Percentiles rank a stretch among this genome's conserved stretches.
phyloP scores from a whole-genome alignment of 352 stramenopile genomes.

The Globisporangium ultimum region DNA sequence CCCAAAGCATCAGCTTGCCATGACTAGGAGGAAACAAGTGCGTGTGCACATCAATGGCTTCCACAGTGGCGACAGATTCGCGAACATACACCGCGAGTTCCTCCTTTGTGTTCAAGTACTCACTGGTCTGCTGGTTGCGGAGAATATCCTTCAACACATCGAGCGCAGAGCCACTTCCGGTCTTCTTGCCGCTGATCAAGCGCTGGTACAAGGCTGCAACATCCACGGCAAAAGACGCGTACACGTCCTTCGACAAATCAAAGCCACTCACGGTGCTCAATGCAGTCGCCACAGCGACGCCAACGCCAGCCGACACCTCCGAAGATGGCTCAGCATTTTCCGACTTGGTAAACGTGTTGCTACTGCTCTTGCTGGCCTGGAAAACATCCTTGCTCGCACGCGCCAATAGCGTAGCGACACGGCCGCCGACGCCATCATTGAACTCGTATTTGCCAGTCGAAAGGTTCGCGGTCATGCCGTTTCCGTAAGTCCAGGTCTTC shows the following conservation, averaged over 20 bases:
- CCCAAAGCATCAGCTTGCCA: slow-evolving; percentile 90
- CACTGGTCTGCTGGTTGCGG: slow-evolving; percentile 29
- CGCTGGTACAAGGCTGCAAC: slow-evolving; percentile 53
- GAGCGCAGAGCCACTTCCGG: slow-evolving; percentile 16
- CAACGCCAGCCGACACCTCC: slow-evolving; percentile 7
- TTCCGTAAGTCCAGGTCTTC: slow-evolving; percentile 44
- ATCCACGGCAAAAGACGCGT: slow-evolving; percentile 41
- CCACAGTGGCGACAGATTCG: slow-evolving; percentile 27
- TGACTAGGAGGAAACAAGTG: slow-evolving; percentile 92
- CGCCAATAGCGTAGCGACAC: slow-evolving; percentile 17
- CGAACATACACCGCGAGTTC: slow-evolving; percentile 36
- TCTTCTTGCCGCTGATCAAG: slow-evolving; percentile 37
- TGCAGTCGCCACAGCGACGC: slow-evolving; percentile 30
- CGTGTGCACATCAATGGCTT: slow-evolving; percentile 80
- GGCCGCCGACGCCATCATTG: slow-evolving; percentile 30
- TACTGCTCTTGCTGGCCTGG: slow-evolving; percentile 5
- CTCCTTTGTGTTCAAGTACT: slow-evolving; percentile 26
- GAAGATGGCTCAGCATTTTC: too few relatives aligned
- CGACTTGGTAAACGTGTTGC: too few relatives aligned
- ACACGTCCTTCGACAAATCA: slow-evolving; percentile 33
- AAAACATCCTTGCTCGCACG: slow-evolving; percentile 32
- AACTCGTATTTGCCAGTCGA: slow-evolving; percentile 52
- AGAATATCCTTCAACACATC: slow-evolving; percentile 22
- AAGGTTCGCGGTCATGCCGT: slow-evolving; percentile 41
- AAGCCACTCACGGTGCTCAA: slow-evolving; percentile 36